phyloP scores from a whole-genome alignment of 306 rosid genomes.

The Delonix regia region DNA sequence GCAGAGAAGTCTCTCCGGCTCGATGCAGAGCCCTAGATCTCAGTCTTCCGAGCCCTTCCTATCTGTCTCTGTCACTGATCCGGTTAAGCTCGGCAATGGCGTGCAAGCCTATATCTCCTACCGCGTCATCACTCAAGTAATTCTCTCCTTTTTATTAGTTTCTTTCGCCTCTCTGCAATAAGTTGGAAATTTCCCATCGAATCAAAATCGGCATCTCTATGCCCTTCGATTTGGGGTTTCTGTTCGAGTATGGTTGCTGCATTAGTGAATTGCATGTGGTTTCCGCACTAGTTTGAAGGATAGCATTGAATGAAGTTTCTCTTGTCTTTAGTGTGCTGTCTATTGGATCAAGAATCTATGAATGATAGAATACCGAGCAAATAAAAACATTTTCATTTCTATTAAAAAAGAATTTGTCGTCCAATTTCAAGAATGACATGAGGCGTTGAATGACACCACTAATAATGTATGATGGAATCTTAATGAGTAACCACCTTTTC shows the following conservation, averaged over 20 bases:
- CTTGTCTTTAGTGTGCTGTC: neutral
- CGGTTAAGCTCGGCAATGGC: conserved; percentile 98
- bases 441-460: conserved; percentile 4
- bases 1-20: conserved; percentile 66
- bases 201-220: conserved; percentile 10
- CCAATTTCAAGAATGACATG: conserved; percentile 23
- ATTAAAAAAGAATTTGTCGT: too few relatives aligned
- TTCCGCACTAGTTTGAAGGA: neutral
- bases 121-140: conserved; percentile 90
- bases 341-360: neutral
- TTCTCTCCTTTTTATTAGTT: neutral
- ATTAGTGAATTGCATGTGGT: neutral
- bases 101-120: conserved; percentile 96
- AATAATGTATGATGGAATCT: conserved; percentile 8
- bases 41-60: conserved; percentile 82
- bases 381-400: neutral
- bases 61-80: conserved; percentile 88
- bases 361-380: neutral
- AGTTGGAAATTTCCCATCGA: neutral
- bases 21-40: conserved; percentile 95
- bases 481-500: neutral
- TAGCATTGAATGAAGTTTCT: neutral
- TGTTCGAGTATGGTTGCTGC: neutral
- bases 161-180: neutral
- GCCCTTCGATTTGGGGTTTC: conserved; percentile 6